Evolutionary conservation across 495 filamentous ascomycete genomes (phyloP).

Genomic region (Daldinia concentrica): DNA sequence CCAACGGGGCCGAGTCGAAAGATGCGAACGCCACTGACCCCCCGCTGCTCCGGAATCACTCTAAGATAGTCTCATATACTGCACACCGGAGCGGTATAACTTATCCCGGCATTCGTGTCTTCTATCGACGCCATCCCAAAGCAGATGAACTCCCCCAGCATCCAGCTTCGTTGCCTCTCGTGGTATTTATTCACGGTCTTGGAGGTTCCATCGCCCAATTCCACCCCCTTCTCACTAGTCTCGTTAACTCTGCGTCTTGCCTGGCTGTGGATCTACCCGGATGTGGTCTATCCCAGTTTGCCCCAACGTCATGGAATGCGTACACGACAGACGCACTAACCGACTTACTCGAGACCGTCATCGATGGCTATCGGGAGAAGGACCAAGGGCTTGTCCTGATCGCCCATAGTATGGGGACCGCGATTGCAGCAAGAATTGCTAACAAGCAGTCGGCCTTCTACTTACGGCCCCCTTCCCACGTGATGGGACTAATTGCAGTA

Average conservation of each 20-base stretch:
- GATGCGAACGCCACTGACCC: conserved; percentile 68
- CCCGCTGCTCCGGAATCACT: conserved; percentile 78
- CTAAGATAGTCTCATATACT: conserved; percentile 73
- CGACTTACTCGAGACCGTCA: conserved; percentile 75
- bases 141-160: conserved; percentile 76
- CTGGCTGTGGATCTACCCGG: conserved; percentile 91
- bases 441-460: conserved; percentile 62
- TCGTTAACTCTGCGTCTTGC: conserved; percentile 87
- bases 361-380: conserved; percentile 73
- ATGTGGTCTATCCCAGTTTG: conserved; percentile 81
- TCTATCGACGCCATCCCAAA: conserved; percentile 83
- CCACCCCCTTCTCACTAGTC: conserved; percentile 78
- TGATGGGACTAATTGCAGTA: conserved; percentile 80
- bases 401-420: conserved; percentile 89
- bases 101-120: conserved; percentile 83
- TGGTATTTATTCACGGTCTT: conserved; percentile 92
- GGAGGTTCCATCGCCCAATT: conserved; percentile 92
- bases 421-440: conserved; percentile 76
- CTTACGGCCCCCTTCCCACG: conserved; percentile 64
- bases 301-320: conserved; percentile 74
- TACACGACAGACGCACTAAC: conserved; percentile 81
- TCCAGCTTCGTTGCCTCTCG: conserved; percentile 77
- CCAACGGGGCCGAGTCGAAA: conserved; percentile 37
- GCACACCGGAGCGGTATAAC: conserved; percentile 66
- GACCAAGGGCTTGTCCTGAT: conserved; percentile 81